These are phyloP conservation scores for Chenopodium berlandieri DNA, from an alignment of 148 eudicot species.

Conservation along the genomic window DNA sequence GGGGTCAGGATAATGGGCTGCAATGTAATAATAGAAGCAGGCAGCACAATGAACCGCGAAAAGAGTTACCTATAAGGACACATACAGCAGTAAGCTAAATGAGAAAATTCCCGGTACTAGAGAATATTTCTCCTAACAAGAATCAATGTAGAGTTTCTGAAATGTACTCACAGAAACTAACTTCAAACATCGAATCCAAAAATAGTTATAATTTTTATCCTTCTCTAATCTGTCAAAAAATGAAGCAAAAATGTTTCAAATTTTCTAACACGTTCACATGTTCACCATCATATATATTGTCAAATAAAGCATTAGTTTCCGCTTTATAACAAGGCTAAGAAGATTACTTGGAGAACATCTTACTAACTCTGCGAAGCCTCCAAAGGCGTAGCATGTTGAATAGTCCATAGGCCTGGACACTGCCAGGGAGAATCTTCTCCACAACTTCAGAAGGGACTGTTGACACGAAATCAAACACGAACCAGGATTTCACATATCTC, in stretches of 20 bases:
- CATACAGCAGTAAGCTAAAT: background rate
- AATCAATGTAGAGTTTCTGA: background rate
- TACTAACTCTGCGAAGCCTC: constrained; percentile 82
- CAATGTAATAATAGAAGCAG: constrained; percentile 59
- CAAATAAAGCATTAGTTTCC: background rate
- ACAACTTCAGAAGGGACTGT: constrained; percentile 69
- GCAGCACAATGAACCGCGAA: constrained; percentile 76
- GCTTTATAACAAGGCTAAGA: background rate
- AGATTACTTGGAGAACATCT: constrained; percentile 69
- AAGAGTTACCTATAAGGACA: constrained; percentile 61
- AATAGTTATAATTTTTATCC: constrained; percentile 59
- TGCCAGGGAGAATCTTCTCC: constrained; percentile 36
- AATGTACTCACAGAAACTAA: constrained; percentile 60
- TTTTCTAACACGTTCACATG: background rate
- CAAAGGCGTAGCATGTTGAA: constrained; percentile 83
- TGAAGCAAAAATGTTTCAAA: background rate
- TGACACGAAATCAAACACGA: constrained; percentile 66
- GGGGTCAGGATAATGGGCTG: constrained; percentile 44
- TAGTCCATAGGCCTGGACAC: constrained; percentile 47
- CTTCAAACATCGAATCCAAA: constrained; percentile 60
- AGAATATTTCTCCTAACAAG: background rate
- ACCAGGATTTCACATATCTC: constrained; percentile 58
- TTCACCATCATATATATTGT: background rate
- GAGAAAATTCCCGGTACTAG: background rate
- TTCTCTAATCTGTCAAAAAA: constrained; percentile 61